phyloP scores from a whole-genome alignment of 306 rosid genomes.

The Alnus rubra region DNA sequence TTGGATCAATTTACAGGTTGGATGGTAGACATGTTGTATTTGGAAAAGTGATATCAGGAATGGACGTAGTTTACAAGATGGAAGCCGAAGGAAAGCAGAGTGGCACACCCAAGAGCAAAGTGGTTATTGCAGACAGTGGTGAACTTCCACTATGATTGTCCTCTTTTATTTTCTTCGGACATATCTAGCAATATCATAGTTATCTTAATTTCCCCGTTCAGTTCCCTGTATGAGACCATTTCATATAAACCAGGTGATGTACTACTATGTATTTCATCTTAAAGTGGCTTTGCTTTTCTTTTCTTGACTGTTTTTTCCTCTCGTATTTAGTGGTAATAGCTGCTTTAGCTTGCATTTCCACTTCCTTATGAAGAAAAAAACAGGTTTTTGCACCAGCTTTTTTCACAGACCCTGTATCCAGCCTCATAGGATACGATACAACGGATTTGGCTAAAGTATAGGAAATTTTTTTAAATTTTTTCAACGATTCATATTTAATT shows the following conservation, averaged over 20 bases:
- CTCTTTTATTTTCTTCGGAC: not conserved
- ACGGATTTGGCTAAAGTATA: no score
- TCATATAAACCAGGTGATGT: not conserved
- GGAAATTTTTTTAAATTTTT: no score
- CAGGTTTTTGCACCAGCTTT: not conserved
- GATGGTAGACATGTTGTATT: slow-evolving; percentile 96
- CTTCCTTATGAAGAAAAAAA: not conserved
- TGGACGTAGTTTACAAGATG: slow-evolving; percentile 92
- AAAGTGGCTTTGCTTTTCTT: not conserved
- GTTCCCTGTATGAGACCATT: not conserved
- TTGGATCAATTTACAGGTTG: slow-evolving; percentile 57
- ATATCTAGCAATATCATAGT: not conserved
- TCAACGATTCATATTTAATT: no score
- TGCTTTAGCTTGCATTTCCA: no score
- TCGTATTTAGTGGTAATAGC: not conserved
- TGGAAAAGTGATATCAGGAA: slow-evolving; percentile 94
- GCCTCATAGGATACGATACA: no score
- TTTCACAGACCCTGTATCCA: no score
- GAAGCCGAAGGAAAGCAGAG: slow-evolving; percentile 88
- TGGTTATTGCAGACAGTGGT: slow-evolving; percentile 81
- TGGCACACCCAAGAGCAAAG: slow-evolving; percentile 94
- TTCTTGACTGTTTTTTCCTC: not conserved
- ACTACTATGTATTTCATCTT: not conserved
- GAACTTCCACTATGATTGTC: slow-evolving; percentile 65
- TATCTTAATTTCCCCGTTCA: not conserved